Evolutionary conservation across 2,329 filamentous ascomycete species (phyloP), one percentile per base, ranked within the genome.

Genomic region (Esteya vermicola): DNA sequence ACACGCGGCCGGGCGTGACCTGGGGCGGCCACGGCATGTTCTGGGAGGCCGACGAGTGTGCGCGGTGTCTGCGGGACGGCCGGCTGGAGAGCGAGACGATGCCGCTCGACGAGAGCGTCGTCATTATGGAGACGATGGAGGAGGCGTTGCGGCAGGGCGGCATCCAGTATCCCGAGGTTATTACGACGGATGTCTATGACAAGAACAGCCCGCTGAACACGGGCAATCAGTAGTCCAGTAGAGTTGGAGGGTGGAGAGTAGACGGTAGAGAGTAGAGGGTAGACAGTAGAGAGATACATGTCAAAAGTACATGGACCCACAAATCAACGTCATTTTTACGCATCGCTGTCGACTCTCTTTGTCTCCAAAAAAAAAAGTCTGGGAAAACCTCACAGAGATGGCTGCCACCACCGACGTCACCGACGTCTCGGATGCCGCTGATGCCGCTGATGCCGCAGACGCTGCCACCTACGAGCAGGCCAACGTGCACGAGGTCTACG

Each of bases 401-500:
- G n/a, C n/a, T n/a, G 14, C 7, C 28, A 31, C 9, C 18, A 16
- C 31, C 9, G 31, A 20, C 31, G 31, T 12, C 16, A 16, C 4
- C 26, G n/a, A 28, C 30, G 30, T 32, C 14, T 18, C 30, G 4
- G 30, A 12, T 18, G 18, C 7, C 16, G 25, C 18, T 13, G 18
- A 16, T 9, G 27, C 36, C 26, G 14, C 33, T 13, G 21, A 18
- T 6, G 26, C 13, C n/a, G 36, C 22, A 9, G 36, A 39, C 9
- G 41, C 48, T 25, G 38, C 47, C n/a, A 57, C 61, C 25, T 95
- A 94, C 63, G 91, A 98, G 62, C 70, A 79, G 47, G 64, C 79
- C 48, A 84, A 96, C 61, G 91, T 98, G 42, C 91, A 98, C 60
- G 67, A 75, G 43, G 84, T 98, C 47, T 98, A 98, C 64, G 83